A percentile compares a stretch with the other conserved stretches of the same genome.
Conservation (phyloP, 306 rosid genomes). For the Inga laurina region DNA sequence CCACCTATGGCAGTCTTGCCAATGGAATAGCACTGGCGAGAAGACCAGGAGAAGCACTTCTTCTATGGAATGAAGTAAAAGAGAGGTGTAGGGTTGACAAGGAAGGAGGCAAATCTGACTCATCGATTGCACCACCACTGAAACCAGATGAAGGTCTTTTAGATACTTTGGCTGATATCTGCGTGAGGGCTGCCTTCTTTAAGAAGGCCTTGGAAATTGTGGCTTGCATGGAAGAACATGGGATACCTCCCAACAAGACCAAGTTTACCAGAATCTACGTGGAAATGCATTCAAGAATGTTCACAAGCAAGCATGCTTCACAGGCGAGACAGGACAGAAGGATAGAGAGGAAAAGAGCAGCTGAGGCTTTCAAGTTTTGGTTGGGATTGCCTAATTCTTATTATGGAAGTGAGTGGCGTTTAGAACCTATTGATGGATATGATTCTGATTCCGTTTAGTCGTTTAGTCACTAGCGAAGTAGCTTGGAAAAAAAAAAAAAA, state of each 20-base stretch:
- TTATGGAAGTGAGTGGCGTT: conserved; percentile 95
- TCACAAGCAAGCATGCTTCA: conserved; percentile 96
- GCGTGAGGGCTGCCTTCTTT: conserved; percentile 96
- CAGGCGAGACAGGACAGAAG: conserved; percentile 90
- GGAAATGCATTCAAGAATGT: conserved; percentile 98
- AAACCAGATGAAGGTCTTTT: conserved; percentile 92
- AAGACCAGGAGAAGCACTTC: conserved; percentile 93
- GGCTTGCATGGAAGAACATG: conserved; percentile 99
- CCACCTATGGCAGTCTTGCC: conserved; percentile 88
- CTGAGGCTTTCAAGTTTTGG: conserved; percentile 99
- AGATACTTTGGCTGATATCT: conserved; percentile 88
- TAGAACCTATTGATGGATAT: conserved; percentile 72
- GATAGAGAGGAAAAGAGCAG: conserved; percentile 87
- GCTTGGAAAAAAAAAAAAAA: background rate
- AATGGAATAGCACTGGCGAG: conserved; percentile 81
- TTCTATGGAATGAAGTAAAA: conserved; percentile 94
- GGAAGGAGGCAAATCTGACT: conserved; percentile 40
- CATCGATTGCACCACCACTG: conserved; percentile 63
- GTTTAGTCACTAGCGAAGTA: conserved; percentile 26
- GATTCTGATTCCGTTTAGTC: conserved; percentile 41
- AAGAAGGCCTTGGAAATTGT: conserved; percentile 89
- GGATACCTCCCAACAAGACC: conserved; percentile 90
- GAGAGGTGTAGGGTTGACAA: conserved; percentile 62
- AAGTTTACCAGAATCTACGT: conserved; percentile 91
- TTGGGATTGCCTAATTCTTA: conserved; percentile 94